Evolutionary conservation across 352 stramenopile genomes (phyloP), one percentile per base, ranked within the genome.

Genomic region (Globisporangium solare): DNA sequence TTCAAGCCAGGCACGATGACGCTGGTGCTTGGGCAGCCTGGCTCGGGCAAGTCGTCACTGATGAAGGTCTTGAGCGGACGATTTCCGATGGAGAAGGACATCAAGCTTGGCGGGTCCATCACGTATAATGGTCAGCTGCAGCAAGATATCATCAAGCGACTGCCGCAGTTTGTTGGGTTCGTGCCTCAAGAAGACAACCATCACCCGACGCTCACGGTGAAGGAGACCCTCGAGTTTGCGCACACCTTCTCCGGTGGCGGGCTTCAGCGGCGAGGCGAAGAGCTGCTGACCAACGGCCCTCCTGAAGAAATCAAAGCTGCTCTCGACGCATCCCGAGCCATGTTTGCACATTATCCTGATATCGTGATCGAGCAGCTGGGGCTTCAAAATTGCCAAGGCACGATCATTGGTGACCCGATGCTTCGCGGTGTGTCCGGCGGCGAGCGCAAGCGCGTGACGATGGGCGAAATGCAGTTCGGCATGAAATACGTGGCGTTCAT

Each of bases 401-500:
- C 72, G 8, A 58, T 79, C 43, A 51, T 78, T n/a, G 70, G 70
- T 21, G 68, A 70, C 55, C 60, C 40, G 47, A 74, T 77, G 49
- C 18, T 80, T 11, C 63, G 70, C 21, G 70, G 68, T 14, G 62
- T 92, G 21, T 83, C 63, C 11, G 86, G 86, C 45, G 86, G 86
- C 22, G 86, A 31, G 6, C 24, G 24, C 24, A 31, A 31, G 24
- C 24, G 24, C 6, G 24, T 31, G 24, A 31, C 24, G 94, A 65
- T 76, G 74, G 79, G 71, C 18, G 83, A 80, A 39, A 84, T 92
- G 56, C 57, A 93, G 24, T 64, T 92, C 10, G 89, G 76, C 2
- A 69, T 86, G 58, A 76, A 79, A 14, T 24, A 50, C 4, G 65
- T 94, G 39, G 66, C 88, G 12, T 56, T 96, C 22, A 79, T 96